Percentiles rank a stretch among this genome's conserved stretches.
Evolutionary conservation across 164 flowering plant genomes (phyloP).

Genomic region (Amborella trichopoda): DNA sequence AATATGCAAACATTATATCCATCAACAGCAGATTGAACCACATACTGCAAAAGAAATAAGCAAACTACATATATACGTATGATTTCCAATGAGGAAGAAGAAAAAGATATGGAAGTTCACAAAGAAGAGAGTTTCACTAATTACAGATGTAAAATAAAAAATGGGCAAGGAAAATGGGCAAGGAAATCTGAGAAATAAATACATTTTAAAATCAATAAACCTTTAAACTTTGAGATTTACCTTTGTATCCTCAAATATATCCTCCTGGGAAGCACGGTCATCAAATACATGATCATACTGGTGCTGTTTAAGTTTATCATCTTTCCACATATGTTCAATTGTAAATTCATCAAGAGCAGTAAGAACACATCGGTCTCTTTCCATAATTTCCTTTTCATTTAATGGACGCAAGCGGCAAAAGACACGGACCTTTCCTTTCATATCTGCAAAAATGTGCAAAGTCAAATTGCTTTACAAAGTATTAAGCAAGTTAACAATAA

Average conservation of each 20-base stretch:
- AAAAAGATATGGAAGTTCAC: background rate
- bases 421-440: conserved; percentile 97
- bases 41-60: conserved; percentile 43
- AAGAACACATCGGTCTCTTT: conserved; percentile 43
- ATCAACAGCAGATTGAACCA: conserved; percentile 97
- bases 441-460: conserved; percentile 57
- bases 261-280: conserved; percentile 70
- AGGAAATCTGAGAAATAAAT: background rate
- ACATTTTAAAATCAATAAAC: background rate
- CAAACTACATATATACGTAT: too few species aligned
- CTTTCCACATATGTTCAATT: conserved; percentile 90
- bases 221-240: conserved; percentile 18
- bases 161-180: too few species aligned
- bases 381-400: conserved; percentile 57
- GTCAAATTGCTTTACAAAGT: too few species aligned
- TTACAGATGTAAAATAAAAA: background rate
- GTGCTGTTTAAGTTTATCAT: conserved; percentile 76
- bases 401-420: conserved; percentile 85
- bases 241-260: conserved; percentile 90
- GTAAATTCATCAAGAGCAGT: conserved; percentile 73
- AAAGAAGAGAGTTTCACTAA: background rate
- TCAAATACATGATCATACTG: conserved; percentile 86
- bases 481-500: too few species aligned
- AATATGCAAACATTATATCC: conserved; percentile 96
- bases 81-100: too few species aligned